Percentiles rank a stretch among this genome's conserved stretches.
Conservation (phyloP, 495 filamentous ascomycete species). For the Penicillium egyptiacum region DNA sequence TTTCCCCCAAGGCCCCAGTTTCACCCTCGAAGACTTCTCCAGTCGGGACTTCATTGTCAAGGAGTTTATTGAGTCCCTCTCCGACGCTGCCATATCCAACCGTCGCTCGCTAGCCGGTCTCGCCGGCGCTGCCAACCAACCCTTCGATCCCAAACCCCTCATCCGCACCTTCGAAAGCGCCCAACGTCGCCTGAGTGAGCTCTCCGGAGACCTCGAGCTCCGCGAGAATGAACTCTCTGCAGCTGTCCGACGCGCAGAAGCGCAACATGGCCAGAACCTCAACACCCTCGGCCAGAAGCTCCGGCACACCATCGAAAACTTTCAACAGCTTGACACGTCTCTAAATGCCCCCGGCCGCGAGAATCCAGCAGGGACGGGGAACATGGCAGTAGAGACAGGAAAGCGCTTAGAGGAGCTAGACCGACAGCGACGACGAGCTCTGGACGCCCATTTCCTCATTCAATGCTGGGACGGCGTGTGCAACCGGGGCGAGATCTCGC, state of each 20-base stretch:
- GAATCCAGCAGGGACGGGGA: slow-evolving; percentile 83
- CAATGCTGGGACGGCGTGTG: slow-evolving; percentile 94
- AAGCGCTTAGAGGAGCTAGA: slow-evolving; percentile 92
- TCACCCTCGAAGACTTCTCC: slow-evolving; percentile 87
- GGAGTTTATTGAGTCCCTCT: slow-evolving; percentile 93
- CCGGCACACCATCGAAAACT: slow-evolving; percentile 84
- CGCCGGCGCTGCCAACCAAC: slow-evolving; percentile 58
- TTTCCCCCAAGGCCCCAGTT: slow-evolving; percentile 75
- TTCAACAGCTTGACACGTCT: slow-evolving; percentile 81
- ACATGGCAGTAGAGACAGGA: slow-evolving; percentile 91
- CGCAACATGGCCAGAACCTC: slow-evolving; percentile 85
- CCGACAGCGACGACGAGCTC: slow-evolving; percentile 80
- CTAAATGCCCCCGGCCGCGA: slow-evolving; percentile 54
- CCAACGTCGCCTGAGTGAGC: slow-evolving; percentile 69
- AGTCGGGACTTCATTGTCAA: slow-evolving; percentile 90
- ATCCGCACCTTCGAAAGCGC: slow-evolving; percentile 94
- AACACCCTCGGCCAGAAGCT: slow-evolving; percentile 82
- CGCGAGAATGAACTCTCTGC: slow-evolving; percentile 87
- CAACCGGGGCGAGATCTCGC: slow-evolving; percentile 75
- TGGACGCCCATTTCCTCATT: slow-evolving; percentile 92
- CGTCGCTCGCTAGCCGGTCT: slow-evolving; percentile 61
- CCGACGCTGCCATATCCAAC: slow-evolving; percentile 75
- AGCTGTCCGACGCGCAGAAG: slow-evolving; percentile 85
- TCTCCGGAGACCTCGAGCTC: slow-evolving; percentile 82
- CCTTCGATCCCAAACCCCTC: slow-evolving; percentile 96